phyloP scores from a whole-genome alignment of 257 asterid species.

The Perilla frutescens region DNA sequence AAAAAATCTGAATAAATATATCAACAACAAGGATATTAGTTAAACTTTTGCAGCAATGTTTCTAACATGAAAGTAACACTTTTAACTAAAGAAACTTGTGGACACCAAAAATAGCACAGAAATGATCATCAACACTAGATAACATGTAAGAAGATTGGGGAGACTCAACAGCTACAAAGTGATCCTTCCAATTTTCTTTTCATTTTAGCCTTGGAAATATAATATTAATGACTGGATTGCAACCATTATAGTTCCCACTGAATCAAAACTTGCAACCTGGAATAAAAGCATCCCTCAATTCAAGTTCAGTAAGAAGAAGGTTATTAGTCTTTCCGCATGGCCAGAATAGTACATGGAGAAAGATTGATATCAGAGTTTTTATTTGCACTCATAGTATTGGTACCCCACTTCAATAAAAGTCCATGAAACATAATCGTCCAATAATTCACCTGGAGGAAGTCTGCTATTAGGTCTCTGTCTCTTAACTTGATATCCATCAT shows the following conservation, averaged over 20 bases:
- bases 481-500: slow-evolving; percentile 62
- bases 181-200: background rate
- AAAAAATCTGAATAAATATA: slow-evolving; percentile 7
- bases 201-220: background rate
- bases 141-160: slow-evolving; percentile 14
- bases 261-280: background rate
- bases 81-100: background rate
- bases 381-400: background rate
- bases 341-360: slow-evolving; percentile 17
- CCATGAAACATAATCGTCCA: slow-evolving; percentile 8
- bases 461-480: slow-evolving; percentile 63
- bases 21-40: slow-evolving; percentile 15
- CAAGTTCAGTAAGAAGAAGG: slow-evolving; percentile 15
- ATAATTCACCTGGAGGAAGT: slow-evolving; percentile 86
- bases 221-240: background rate
- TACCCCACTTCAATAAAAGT: slow-evolving; percentile 17
- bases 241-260: background rate
- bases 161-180: slow-evolving; percentile 6
- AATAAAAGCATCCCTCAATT: slow-evolving; percentile 12
- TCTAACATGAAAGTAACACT: slow-evolving; percentile 6
- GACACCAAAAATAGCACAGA: slow-evolving; percentile 6
- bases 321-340: background rate
- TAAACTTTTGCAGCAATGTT: slow-evolving; percentile 14
- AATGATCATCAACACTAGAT: background rate
- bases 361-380: background rate